These are phyloP conservation scores for Heliophila coronopifolia DNA, from an alignment of 441 rosid genomes.

Conservation along the genomic window DNA sequence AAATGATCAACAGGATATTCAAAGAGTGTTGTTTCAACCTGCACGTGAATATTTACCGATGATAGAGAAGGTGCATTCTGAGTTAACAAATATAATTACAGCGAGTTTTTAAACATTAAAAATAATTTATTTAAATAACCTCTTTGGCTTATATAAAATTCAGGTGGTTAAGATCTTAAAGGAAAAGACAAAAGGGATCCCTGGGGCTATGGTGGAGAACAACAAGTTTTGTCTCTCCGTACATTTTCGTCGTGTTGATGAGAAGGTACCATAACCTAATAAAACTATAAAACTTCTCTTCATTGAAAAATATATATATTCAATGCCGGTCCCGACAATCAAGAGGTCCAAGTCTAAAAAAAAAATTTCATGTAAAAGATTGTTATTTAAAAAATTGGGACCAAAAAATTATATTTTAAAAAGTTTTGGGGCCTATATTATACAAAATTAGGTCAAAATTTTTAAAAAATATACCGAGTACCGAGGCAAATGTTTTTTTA, in stretches of 20 bases:
- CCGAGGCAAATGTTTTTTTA: too few species aligned
- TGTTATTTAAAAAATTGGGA: too few species aligned
- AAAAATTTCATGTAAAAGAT: too few species aligned
- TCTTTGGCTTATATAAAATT: slow-evolving; percentile 7
- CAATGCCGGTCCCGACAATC: too few species aligned
- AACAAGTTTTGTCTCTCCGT: slow-evolving; percentile 70
- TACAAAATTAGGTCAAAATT: too few species aligned
- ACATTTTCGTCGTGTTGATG: slow-evolving; percentile 66
- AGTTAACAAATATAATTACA: background rate
- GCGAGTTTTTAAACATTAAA: background rate
- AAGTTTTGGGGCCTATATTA: too few species aligned
- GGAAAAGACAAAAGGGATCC: slow-evolving; percentile 53
- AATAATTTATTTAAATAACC: background rate
- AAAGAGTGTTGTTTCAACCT: slow-evolving; percentile 44
- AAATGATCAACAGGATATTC: slow-evolving; percentile 29
- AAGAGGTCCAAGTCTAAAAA: too few species aligned
- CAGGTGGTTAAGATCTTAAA: slow-evolving; percentile 55
- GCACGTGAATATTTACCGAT: slow-evolving; percentile 56
- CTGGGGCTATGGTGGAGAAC: slow-evolving; percentile 60
- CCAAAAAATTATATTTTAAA: too few species aligned
- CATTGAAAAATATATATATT: too few species aligned
- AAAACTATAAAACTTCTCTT: too few species aligned
- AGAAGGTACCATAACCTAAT: too few species aligned
- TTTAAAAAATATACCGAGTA: too few species aligned
- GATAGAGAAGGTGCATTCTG: slow-evolving; percentile 49